Evolutionary conservation across 768 basidiomycete genomes (phyloP).

Genomic region (Collybiopsis confluens): DNA sequence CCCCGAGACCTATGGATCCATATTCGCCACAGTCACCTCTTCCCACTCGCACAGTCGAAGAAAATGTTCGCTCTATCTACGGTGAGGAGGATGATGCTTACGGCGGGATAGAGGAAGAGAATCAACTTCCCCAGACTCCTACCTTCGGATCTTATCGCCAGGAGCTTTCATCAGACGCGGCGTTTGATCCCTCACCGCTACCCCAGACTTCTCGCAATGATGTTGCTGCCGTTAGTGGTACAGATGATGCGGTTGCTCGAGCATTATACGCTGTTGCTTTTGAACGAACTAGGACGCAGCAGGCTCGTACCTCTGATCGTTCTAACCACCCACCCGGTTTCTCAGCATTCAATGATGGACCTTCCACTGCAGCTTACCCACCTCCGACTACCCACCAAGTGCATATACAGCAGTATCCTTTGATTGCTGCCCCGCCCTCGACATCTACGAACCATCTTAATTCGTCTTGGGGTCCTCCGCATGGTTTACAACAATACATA

Average conservation of each 20-base stretch:
- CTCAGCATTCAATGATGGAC: not conserved
- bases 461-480: too few relatives aligned
- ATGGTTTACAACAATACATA: too few relatives aligned
- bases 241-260: not conserved
- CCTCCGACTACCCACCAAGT: too few relatives aligned
- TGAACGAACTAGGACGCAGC: not conserved
- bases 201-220: not conserved
- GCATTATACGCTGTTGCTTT: not conserved
- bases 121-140: not conserved
- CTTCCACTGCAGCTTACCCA: not conserved
- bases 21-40: not conserved
- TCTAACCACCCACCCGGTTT: not conserved
- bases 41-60: not conserved
- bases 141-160: not conserved
- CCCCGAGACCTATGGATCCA: not conserved
- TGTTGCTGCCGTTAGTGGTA: not conserved
- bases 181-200: not conserved
- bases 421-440: not conserved
- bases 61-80: not conserved
- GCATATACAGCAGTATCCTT: too few relatives aligned
- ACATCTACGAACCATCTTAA: too few relatives aligned
- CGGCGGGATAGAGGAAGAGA: slow-evolving; percentile 3
- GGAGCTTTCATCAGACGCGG: not conserved
- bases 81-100: slow-evolving; percentile 3
- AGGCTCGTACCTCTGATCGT: not conserved